Evolutionary conservation across 1,284 basidiomycete genomes (phyloP).

Genomic region (Puccinia coronata): DNA sequence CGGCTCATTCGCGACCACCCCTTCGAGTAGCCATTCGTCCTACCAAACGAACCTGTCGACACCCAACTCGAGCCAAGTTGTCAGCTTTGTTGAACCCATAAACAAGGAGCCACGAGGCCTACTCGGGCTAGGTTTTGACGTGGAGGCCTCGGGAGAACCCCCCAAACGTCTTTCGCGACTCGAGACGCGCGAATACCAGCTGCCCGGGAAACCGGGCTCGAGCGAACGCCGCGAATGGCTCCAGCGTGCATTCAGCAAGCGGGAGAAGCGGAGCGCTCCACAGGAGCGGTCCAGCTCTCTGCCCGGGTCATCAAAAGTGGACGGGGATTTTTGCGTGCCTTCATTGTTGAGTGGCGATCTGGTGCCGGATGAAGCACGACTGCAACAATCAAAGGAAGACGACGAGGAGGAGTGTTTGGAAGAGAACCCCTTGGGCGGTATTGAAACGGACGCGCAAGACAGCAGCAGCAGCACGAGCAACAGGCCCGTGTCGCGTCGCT

Average conservation of each 20-base stretch:
- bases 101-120: not conserved
- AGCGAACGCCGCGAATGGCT: conserved; percentile 14
- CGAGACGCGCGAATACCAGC: not conserved
- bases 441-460: too few species aligned
- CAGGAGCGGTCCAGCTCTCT: not conserved
- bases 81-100: not conserved
- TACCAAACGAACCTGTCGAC: not conserved
- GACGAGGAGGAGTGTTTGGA: too few species aligned
- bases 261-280: not conserved
- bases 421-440: too few species aligned
- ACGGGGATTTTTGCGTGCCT: too few species aligned
- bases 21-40: conserved; percentile 6
- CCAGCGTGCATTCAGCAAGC: not conserved
- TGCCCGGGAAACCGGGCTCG: not conserved
- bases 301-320: not conserved
- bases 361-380: too few species aligned
- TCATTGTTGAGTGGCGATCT: too few species aligned
- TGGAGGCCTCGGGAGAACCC: not conserved
- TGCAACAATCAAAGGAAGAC: too few species aligned
- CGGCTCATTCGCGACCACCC: not conserved
- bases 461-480: not conserved
- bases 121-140: not conserved
- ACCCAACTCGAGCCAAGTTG: not conserved
- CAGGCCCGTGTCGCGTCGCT: not conserved
- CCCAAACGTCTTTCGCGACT: not conserved